phyloP scores from a whole-genome alignment of 1,284 basidiomycete genomes.

The Acaromyces ingoldii region DNA sequence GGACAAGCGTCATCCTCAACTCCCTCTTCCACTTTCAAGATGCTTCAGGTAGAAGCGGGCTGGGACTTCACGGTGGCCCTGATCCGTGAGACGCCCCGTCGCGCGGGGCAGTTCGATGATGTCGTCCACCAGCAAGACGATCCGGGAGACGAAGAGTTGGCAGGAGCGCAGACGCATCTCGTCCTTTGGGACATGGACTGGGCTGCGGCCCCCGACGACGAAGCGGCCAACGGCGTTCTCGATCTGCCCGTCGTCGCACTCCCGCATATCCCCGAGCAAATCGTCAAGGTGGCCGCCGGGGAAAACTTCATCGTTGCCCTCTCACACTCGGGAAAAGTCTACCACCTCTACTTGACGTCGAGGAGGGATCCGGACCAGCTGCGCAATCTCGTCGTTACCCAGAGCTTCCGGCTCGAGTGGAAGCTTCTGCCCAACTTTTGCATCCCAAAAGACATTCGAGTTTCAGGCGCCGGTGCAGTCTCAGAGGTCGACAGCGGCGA shows the following conservation, averaged over 20 bases:
- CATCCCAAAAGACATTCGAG: no score
- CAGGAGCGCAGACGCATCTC: no score
- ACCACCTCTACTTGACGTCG: not conserved
- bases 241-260: not conserved
- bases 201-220: not conserved
- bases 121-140: no score
- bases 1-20: no score
- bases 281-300: slow-evolving; percentile 2
- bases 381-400: no score
- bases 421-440: not conserved
- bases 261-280: not conserved
- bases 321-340: not conserved
- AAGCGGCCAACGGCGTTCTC: not conserved
- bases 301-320: slow-evolving; percentile 1
- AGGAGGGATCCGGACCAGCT: no score
- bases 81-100: not conserved
- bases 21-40: not conserved
- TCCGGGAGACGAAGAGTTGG: no score
- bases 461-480: no score
- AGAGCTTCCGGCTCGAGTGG: not conserved
- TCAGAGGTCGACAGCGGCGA: no score
- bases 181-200: not conserved
- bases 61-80: slow-evolving; percentile 1
- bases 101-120: no score
- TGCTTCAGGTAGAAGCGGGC: slow-evolving; percentile 1